phyloP scores from a whole-genome alignment of 495 filamentous ascomycete genomes.

The Aspergillus ellipticus region DNA sequence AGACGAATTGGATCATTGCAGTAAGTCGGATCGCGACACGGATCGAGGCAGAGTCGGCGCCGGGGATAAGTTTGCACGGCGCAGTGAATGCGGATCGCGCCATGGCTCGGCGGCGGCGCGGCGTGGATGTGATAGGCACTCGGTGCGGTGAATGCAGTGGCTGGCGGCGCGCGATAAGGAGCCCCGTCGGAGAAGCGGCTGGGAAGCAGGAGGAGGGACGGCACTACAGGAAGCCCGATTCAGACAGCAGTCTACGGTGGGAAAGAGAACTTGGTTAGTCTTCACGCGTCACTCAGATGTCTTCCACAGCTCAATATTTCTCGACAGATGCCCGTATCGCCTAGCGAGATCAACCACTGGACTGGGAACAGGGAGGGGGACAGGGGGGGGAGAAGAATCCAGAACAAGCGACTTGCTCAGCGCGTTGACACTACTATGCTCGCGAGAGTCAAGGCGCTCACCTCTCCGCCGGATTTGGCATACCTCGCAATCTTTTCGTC shows the following conservation, averaged over 20 bases:
- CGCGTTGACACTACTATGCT: conserved; percentile 32
- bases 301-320: conserved; percentile 10
- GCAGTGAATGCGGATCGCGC: conserved; percentile 1
- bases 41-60: not conserved
- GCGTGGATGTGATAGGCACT: conserved; percentile 5
- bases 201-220: not conserved
- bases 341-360: conserved; percentile 14
- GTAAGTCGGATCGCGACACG: not conserved
- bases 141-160: not conserved
- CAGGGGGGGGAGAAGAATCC: conserved; percentile 9
- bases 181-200: conserved; percentile 8
- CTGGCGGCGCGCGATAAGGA: not conserved
- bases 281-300: conserved; percentile 17
- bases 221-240: conserved; percentile 69
- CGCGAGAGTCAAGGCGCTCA: conserved; percentile 35
- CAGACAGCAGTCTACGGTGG: conserved; percentile 60
- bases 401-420: conserved; percentile 23
- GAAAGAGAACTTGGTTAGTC: conserved; percentile 38
- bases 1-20: too few species aligned
- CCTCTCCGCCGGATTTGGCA: conserved; percentile 38
- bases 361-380: conserved; percentile 21
- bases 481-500: conserved; percentile 91
- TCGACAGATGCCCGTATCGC: conserved; percentile 18
- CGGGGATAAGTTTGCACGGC: not conserved
- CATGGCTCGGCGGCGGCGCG: not conserved